Base-by-base conservation (phyloP, 2,329 filamentous ascomycete species). In the Beauveria varroae region DNA sequence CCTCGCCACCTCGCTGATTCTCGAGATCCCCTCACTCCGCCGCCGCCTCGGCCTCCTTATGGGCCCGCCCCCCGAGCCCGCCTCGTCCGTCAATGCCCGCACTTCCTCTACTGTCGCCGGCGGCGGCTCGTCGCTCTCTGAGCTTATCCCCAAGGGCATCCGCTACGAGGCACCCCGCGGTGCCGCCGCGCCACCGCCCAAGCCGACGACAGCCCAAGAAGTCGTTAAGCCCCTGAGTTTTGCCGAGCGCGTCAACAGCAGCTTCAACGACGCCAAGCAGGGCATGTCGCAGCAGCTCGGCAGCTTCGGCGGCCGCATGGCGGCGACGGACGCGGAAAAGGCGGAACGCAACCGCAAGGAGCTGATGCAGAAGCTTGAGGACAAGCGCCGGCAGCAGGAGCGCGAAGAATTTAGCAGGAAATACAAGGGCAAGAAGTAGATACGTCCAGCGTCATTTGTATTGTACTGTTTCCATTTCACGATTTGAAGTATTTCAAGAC, bases 371-470 rank as follows among this genome's bases (percentile, higher is more conserved):
- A 71, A 73, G 68, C 63, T 75, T 9, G 75, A 77, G 66, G 63
- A 70, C 14, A 70, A 70, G 67, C 68, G 73, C 24, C 67, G 67
- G 56, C 66, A 74, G 64, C 69, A 75, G 63, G 71, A 74, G 64
- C 68, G 73, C 3, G 69, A 73, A 18, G 71, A 74, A 64, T 75
- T 75, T 60, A 72, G 77, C 47, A 74, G 71, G 63, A 76, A 78
- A 68, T 78, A 76, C 69, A 73, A 75, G 71, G 46, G 46, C 9
- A 58, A 58, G 37, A 58, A 58, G 4, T 43, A 51, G 40, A 20
- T 20, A 30, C 18, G 20, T 14, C 18, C 14, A 4, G 2, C 46
- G 40, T 50, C 26, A 16, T 34, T 16, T 34, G 47, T 37, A 24
- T 9, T 52, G 8, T 40, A 24, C 20, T 8, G 20, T 20, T 24